These are phyloP conservation scores for Triticum dicoccoides DNA, from an alignment of 176 grass and related monocot genomes.

Conservation along the genomic window DNA sequence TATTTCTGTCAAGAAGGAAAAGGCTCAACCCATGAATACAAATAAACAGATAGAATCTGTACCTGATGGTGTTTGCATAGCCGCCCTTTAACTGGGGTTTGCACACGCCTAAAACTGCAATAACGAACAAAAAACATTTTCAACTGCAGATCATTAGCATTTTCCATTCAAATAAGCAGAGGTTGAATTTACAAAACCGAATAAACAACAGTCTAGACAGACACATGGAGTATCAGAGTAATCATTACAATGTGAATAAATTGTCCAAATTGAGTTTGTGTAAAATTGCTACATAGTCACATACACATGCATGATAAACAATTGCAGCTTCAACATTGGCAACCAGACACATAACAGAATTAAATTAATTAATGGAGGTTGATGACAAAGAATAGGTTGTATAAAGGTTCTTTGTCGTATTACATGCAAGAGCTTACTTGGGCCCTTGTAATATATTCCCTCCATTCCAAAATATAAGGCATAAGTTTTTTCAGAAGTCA, in stretches of 20 bases:
- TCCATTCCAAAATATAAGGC: no score
- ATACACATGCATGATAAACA: not conserved
- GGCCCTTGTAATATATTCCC: not conserved
- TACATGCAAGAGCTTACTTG: not conserved
- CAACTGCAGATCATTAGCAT: constrained; percentile 12
- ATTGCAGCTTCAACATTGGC: not conserved
- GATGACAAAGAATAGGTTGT: not conserved
- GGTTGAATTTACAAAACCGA: not conserved
- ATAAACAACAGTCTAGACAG: not conserved
- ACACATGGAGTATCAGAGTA: not conserved
- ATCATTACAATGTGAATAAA: constrained; percentile 2
- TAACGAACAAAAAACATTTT: constrained; percentile 23
- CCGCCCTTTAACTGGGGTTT: constrained; percentile 72
- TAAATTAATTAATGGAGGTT: not conserved
- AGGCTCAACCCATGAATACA: constrained; percentile 10
- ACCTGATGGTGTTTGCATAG: constrained; percentile 98
- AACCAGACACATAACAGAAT: not conserved
- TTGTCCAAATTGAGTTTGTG: not conserved
- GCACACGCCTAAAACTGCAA: constrained; percentile 79
- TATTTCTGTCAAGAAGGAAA: constrained; percentile 4
- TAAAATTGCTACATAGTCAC: not conserved
- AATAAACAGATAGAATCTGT: constrained; percentile 26
- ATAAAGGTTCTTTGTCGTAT: not conserved
- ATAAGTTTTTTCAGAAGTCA: no score
- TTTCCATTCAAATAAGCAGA: constrained; percentile 26